Evolutionary conservation across 179 eudicot species (phyloP).

Genomic region (Camellia oleifera): DNA sequence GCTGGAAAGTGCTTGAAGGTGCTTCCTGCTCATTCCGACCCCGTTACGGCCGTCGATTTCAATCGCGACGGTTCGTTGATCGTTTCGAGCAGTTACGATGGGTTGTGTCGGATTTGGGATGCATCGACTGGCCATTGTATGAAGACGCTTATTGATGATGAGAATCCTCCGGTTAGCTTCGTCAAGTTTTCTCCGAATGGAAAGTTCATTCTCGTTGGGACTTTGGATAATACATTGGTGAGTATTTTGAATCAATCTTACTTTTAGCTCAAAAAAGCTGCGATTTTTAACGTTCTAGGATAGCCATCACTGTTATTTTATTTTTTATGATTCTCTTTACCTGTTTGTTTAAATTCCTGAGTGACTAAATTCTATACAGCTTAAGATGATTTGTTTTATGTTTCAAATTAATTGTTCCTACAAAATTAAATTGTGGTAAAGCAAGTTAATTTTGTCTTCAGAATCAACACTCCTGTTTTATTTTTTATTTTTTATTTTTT

Average conservation of each 20-base stretch:
- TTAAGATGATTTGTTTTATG: neutral
- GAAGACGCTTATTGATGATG: conserved; percentile 94
- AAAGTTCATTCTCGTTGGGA: conserved; percentile 86
- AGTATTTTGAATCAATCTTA: conserved; percentile 8
- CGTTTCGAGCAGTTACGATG: conserved; percentile 87
- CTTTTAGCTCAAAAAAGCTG: neutral
- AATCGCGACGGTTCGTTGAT: conserved; percentile 78
- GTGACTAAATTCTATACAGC: neutral
- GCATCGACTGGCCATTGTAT: conserved; percentile 90
- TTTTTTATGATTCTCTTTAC: neutral
- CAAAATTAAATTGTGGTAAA: neutral
- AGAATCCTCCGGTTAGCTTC: conserved; percentile 87
- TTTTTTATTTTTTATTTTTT: too few relatives aligned
- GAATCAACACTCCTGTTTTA: neutral
- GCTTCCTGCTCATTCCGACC: conserved; percentile 92
- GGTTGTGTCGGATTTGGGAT: conserved; percentile 94
- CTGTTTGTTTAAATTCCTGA: conserved; percentile 3
- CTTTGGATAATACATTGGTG: conserved; percentile 89
- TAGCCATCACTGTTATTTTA: neutral
- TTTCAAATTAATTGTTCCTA: neutral
- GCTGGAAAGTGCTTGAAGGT: conserved; percentile 78
- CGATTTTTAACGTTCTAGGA: neutral
- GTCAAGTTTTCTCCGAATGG: conserved; percentile 93
- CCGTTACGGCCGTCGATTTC: conserved; percentile 74
- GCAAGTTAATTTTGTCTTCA: neutral